These are phyloP conservation scores for Santalum album DNA, from an alignment of 164 flowering plant genomes.

Conservation along the genomic window DNA sequence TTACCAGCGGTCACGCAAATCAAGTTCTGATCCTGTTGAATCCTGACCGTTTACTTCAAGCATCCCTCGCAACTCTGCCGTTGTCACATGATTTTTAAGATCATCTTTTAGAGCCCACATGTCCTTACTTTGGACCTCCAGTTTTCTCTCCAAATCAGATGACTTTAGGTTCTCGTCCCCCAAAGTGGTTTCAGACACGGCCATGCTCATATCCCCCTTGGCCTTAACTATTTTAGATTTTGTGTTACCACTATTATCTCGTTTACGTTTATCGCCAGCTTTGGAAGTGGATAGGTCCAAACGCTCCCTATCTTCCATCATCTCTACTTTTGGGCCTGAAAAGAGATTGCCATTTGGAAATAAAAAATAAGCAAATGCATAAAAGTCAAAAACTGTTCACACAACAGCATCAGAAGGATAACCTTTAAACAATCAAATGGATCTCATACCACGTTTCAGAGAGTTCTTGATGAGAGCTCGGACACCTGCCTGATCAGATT, in stretches of 20 bases:
- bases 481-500: constrained; percentile 44
- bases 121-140: constrained; percentile 62
- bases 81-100: constrained; percentile 70
- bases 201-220: constrained; percentile 27
- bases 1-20: constrained; percentile 89
- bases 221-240: constrained; percentile 49
- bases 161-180: constrained; percentile 14
- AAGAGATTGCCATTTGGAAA: neutral
- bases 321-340: constrained; percentile 19
- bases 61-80: constrained; percentile 75
- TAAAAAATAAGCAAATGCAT: no score
- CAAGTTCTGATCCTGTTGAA: constrained; percentile 81
- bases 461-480: constrained; percentile 26
- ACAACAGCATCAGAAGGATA: neutral
- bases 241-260: constrained; percentile 22
- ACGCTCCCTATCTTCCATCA: constrained; percentile 20
- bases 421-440: neutral
- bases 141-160: constrained; percentile 31
- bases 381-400: neutral
- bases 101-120: constrained; percentile 86
- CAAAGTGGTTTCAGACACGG: constrained; percentile 8
- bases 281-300: constrained; percentile 30
- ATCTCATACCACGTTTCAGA: constrained; percentile 31
- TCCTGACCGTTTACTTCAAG: constrained; percentile 79
- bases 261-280: constrained; percentile 57